Evolutionary conservation across 2,329 filamentous ascomycete genomes (phyloP), one percentile per base, ranked within the genome.

Genomic region (Trichoderma aggressivum): DNA sequence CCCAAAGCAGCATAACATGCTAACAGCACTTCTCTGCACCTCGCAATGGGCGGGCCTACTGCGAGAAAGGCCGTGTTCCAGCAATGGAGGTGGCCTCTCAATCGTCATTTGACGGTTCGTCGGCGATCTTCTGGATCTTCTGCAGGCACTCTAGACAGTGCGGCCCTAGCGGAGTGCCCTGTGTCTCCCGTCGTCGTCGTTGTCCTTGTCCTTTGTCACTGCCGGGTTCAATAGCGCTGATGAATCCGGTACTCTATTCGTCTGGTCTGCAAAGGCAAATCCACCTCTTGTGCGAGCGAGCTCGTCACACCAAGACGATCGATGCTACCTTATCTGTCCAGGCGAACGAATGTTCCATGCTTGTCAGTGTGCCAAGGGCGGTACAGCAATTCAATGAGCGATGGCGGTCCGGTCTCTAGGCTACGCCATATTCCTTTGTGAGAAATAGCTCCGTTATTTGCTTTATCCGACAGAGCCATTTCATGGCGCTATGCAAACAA

Each of bases 111-210:
- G 56, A 53, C 66, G 66, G 39, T 34, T 28, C 66, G 39, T 61
- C 56, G 66, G 66, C 39, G 66, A 36, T 69, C 66, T 61, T 61
- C 30, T 61, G n/a, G 66, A 36, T 69, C 66, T 61, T 61, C 30
- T 61, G n/a, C 30, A n/a, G 43, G 66, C 21, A 61, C 30, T 69
- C 36, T 50, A 50, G 36, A 50, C n/a, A 47, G 24, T 34, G 36
- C 65, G 39, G n/a, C 28, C 26, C 34, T 14, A 24, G 39, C 28
- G 32, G 26, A 58, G 28, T 28, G 21, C 30, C 59, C 14, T 47
- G 32, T 30, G 24, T 55, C 26, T 24, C 24, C 30, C 60, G 28
- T 30, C 50, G 21, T 43, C 39, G 3, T 43, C 4, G 16, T 43
- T 16, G 39, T 10, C 39, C 18, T 43, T n/a, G 39, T 43, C 30